phyloP scores from a whole-genome alignment of 176 grass and related monocot genomes.

The Typha latifolia region DNA sequence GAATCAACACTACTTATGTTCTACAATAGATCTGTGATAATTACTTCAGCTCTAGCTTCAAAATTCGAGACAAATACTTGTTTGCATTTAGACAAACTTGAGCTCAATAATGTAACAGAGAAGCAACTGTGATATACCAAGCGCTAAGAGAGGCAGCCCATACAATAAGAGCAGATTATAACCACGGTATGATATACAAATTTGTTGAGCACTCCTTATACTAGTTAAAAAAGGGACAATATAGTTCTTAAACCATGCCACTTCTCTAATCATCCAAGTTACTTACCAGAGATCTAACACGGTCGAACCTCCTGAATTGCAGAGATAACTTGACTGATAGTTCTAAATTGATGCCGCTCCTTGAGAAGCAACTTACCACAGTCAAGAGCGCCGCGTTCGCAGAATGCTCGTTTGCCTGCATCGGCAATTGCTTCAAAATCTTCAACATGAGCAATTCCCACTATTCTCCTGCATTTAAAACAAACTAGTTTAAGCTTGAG shows the following conservation, averaged over 20 bases:
- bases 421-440: constrained; percentile 82
- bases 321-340: constrained; percentile 43
- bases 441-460: constrained; percentile 83
- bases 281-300: background rate
- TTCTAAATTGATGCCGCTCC: constrained; percentile 39
- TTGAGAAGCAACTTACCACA: constrained; percentile 68
- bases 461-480: constrained; percentile 50
- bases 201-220: background rate
- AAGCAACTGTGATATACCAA: no score
- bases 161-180: no score
- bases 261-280: constrained; percentile 3
- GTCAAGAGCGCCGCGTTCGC: constrained; percentile 52
- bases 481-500: background rate
- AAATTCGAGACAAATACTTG: no score
- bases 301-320: constrained; percentile 28
- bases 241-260: background rate
- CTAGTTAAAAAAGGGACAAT: background rate
- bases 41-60: no score
- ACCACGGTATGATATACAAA: no score
- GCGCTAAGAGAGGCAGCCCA: no score
- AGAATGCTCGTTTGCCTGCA: constrained; percentile 43
- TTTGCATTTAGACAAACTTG: no score
- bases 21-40: no score
- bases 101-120: no score
- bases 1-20: no score